Evolutionary conservation across 768 basidiomycete genomes (phyloP), one percentile per base, ranked within the genome.

Genomic region (Arthromyces matolae): DNA sequence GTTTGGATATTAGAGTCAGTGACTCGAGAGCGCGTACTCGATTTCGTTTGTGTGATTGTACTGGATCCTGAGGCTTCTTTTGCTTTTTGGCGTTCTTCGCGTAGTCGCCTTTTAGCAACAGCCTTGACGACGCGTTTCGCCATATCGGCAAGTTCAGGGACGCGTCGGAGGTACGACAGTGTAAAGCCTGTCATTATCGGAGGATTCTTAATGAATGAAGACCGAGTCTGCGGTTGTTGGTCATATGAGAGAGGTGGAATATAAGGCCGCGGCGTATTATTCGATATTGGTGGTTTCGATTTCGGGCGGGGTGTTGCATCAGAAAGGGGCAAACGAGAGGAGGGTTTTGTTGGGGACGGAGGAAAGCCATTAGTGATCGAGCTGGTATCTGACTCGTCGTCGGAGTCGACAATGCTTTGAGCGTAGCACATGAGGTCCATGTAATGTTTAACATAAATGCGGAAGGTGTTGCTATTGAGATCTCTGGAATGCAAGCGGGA

Each of bases 371-470:
- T 16, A 9, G 29, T 34, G 5, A 33, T 33, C 32, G 29, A 40
- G 19, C 28, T 47, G 8, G 42, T 31, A 23, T 16, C 42, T 39
- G 39, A 38, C 32, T 49, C 61, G 51, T 9, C 52, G 37, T 5
- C 45, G 57, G 38, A 55, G 7, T 55, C 56, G 8, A 44, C 37
- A 29, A 46, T 42, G 32, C 52, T 57, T 45, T 47, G 36, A 38
- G 29, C 19, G 32, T 27, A 8, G 35, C 9, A 28, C 0, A 72
- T 74, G 56, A 82, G 71, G 55, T 86, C 80, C 83, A 91, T 85
- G 63, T 81, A 90, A 54, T 89, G 83, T 54, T 86, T 88, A 50
- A 91, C 54, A 55, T 91, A 89, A 31, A 87, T 76, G 9, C 84
- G 76, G 60, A 91, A 87, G 0, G 81, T 84, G 50, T 84, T 84